Base-by-base conservation (phyloP, 2,329 filamentous ascomycete genomes). In the Penicillium expansum region DNA sequence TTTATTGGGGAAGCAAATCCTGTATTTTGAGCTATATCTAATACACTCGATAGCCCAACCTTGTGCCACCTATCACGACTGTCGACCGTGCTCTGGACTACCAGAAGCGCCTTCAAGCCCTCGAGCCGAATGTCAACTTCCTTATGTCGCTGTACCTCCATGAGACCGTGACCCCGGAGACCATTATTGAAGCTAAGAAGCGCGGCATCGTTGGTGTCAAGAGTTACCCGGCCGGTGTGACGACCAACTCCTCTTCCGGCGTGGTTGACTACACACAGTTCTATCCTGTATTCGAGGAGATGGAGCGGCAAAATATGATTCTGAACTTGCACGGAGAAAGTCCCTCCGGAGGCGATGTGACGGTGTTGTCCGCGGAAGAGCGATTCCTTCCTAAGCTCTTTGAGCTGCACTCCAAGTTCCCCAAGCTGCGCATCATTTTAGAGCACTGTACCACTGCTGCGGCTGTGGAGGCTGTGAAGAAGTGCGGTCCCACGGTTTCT, bases 361-460 rank as follows among this genome's bases (percentile, higher is more conserved):
- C 82, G 0, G 80, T 84, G 30, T 77, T 91, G 61, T 89, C 88
- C 66, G 88, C 87, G 20, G 89, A 92, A 74, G 82, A 86, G 60
- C 80, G 80, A 2, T 97, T 97, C 77, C 80, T 97, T 9, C 92
- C 92, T 0, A 93, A 88, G 0, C 80, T 97, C 33, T 79, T 83
- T 61, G 82, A 83, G 18, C 82, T 97, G 2, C 90, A 96, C 68
- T 75, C 82, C 22, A 80, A 80, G 27, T 97, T 95, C 73, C 92
- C 93, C 22, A 74, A 74, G 51, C 68, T 77, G 39, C 71, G 74
- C 16, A 77, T 77, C 41, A 73, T 90, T 41, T 74, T 94, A 45
- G 90, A 97, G 78, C 92, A 97, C 77, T 95, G 91, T 80, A 92
- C 91, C 11, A 95, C 91, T 1, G 86, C 86, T 1, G 90, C 89